phyloP scores from a whole-genome alignment of 139 green algal species.

The Pseudopediastrum boryanum region DNA sequence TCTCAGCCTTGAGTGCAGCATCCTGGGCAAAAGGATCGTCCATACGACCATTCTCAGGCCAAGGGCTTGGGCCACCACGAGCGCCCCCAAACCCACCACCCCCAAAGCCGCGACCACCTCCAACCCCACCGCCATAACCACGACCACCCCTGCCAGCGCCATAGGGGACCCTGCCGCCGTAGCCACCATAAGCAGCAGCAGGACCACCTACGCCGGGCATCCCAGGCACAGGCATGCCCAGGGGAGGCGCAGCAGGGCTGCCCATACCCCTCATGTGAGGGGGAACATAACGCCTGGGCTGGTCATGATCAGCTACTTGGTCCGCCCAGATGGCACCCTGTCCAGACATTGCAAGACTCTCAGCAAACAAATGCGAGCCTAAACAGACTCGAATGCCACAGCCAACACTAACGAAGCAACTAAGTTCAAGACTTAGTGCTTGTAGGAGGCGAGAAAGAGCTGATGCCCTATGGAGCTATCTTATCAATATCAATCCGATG shows the following conservation, averaged over 20 bases:
- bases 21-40: constrained; percentile 67
- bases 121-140: constrained; percentile 46
- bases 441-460: no score
- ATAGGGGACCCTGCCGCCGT: constrained; percentile 33
- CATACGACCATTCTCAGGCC: constrained; percentile 2
- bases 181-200: constrained; percentile 1
- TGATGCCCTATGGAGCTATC: no score
- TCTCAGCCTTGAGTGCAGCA: constrained; percentile 65
- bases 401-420: no score
- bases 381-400: no score
- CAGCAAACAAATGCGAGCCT: no score
- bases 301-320: no score
- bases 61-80: constrained; percentile 34
- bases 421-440: no score
- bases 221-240: constrained; percentile 2
- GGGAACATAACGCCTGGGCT: constrained; percentile 70
- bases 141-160: constrained; percentile 25
- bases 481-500: no score
- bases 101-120: constrained; percentile 41
- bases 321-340: no score
- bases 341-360: no score
- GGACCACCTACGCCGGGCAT: background rate
- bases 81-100: constrained; percentile 46
- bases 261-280: constrained; percentile 69
- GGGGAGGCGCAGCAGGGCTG: constrained; percentile 38